Base-by-base conservation (phyloP, 768 basidiomycete genomes). In the Rhodosporidiobolus sp. region DNA sequence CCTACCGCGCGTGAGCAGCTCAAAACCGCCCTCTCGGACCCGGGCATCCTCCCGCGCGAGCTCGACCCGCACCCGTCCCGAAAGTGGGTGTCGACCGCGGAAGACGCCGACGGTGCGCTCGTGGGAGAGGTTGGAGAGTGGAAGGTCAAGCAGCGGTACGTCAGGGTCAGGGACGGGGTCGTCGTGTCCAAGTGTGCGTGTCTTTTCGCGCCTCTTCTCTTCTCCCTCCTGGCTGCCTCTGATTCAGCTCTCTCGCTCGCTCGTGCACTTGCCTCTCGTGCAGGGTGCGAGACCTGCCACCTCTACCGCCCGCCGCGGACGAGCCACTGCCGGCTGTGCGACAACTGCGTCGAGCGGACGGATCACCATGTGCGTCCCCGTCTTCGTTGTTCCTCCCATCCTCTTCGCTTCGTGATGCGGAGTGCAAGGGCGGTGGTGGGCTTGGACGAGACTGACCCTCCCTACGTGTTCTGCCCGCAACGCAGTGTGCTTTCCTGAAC, bases 301-400 rank as follows among this genome's bases (percentile, higher is more conserved):
- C 92, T 87, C 3, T 99, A 97, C 79, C 88, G 95, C 28, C 92
- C 95, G 12, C 95, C 95, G 8, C 84, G 95, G 73, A 90, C 93
- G 28, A 95, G 91, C 78, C 95, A 99, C 81, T 99, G 95, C 80
- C 92, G 94, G 80, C 86, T 96, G 90, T 99, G 95, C 79, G 92
- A 96, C 77, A 98, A 98, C 79, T 99, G 95, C 79, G 92, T 97
- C 24, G 94, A 97, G 75, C 89, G 89, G 17, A 97, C 94, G 75
- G 94, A 95, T 80, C 91, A 94, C 79, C 92, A 92, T 20, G 75
- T 76, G n/a, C 61, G 74, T 63, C 79, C 91, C 89, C 73, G 88
- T 89, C 79, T 90, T 89, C 90, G 87, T 35, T 35, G 24, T 35
- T 46, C 20, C 53, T 12, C 28, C 9, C 28, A 20, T 17, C 7